Percentiles rank a stretch among this genome's conserved stretches.
Conservation (phyloP, 2,329 filamentous ascomycete species). For the Zymoseptoria crescenta region DNA sequence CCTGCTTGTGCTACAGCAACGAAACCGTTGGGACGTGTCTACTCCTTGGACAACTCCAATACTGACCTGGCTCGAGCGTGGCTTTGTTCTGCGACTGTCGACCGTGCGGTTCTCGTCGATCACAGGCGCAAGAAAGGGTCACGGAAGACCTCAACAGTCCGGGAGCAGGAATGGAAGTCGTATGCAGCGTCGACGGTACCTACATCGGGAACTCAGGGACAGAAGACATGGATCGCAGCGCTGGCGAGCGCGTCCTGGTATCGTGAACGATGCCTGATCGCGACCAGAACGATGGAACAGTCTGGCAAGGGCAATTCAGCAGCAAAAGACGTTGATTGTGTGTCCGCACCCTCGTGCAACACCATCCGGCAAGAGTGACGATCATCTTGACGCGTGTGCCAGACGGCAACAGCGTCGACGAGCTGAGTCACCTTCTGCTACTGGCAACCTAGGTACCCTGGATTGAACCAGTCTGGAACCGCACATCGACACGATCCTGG, state of each 20-base stretch:
- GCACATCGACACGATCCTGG: background rate
- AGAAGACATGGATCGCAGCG: background rate
- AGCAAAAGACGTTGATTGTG: background rate
- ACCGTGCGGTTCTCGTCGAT: background rate
- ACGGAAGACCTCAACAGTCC: background rate
- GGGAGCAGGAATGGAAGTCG: background rate
- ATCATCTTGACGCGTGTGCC: background rate
- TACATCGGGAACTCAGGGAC: background rate
- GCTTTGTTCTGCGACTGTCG: background rate
- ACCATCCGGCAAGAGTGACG: background rate
- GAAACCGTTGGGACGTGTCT: background rate
- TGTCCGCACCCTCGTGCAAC: background rate
- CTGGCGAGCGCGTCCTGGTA: background rate
- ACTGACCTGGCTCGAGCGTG: background rate
- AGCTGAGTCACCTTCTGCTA: background rate
- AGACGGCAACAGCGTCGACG: background rate
- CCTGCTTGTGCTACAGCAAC: background rate
- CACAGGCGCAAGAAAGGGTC: background rate
- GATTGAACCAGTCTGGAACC: background rate
- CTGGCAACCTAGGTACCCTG: background rate
- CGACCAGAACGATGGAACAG: background rate
- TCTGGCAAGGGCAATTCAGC: background rate
- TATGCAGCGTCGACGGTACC: background rate
- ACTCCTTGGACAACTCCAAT: background rate
- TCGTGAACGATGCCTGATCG: background rate